Percentiles rank a stretch among this genome's conserved stretches.
Conservation (phyloP, 1,139 yeast genomes). For the Magnusiomyces ingens region DNA sequence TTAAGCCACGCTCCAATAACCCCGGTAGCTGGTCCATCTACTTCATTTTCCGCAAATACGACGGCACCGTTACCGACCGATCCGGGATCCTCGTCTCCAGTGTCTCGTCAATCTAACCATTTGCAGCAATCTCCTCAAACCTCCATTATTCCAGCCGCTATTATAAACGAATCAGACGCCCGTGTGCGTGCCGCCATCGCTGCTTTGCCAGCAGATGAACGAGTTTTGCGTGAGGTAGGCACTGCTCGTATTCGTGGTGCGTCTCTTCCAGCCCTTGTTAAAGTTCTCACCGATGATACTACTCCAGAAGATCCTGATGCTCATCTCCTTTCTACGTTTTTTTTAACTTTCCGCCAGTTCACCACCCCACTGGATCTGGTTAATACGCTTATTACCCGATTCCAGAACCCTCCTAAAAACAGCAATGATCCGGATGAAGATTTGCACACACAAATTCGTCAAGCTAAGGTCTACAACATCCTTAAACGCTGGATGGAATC, state of each 20-base stretch:
- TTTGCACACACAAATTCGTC: constrained; percentile 46
- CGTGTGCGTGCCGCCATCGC: constrained; percentile 4
- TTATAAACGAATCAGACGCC: not conserved
- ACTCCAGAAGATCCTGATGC: constrained; percentile 50
- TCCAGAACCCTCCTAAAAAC: constrained; percentile 36
- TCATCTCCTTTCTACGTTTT: constrained; percentile 66
- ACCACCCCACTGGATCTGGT: constrained; percentile 63
- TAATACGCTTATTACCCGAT: constrained; percentile 61
- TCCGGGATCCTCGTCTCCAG: too few species aligned
- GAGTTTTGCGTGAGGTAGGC: constrained; percentile 40
- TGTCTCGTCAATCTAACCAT: not conserved
- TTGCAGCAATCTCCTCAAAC: not conserved
- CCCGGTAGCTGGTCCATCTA: not conserved
- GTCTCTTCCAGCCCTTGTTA: constrained; percentile 67
- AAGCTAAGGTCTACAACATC: constrained; percentile 59
- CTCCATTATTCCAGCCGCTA: not conserved
- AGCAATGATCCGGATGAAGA: constrained; percentile 31
- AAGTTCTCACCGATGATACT: constrained; percentile 62
- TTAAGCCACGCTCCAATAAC: not conserved
- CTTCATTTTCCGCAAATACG: constrained; percentile 3
- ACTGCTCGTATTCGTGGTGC: constrained; percentile 65
- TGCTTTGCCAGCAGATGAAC: constrained; percentile 18
- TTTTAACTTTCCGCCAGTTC: constrained; percentile 73
- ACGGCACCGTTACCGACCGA: constrained; percentile 3
- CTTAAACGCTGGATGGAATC: constrained; percentile 83